Conservation (phyloP, 2,329 filamentous ascomycete species). For the Colletotrichum lini region DNA sequence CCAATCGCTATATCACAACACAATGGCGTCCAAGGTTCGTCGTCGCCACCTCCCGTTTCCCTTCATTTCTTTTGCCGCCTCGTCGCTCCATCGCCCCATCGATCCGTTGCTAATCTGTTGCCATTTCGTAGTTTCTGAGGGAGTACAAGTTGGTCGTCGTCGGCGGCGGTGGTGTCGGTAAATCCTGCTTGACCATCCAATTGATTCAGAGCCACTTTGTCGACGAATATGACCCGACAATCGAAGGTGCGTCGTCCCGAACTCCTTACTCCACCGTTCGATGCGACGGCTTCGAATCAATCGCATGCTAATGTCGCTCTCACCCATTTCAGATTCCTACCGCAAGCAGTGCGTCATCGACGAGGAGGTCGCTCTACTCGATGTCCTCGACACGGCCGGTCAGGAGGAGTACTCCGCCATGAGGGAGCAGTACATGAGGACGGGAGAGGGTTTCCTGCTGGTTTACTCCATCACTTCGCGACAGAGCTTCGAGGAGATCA, state of each 20-base stretch:
- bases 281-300: slow-evolving; percentile 25
- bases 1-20: slow-evolving; percentile 39
- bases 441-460: slow-evolving; percentile 96
- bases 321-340: slow-evolving; percentile 84
- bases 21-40: slow-evolving; percentile 59
- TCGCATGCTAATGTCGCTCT: slow-evolving; percentile 44
- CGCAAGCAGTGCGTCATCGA: slow-evolving; percentile 99
- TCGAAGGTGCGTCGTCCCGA: slow-evolving; percentile 80
- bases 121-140: slow-evolving; percentile 77
- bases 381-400: slow-evolving; percentile 97
- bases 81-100: slow-evolving; percentile 2
- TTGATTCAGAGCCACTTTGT: slow-evolving; percentile 97
- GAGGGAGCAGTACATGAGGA: slow-evolving; percentile 99
- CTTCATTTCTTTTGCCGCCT: background rate
- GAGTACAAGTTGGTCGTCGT: slow-evolving; percentile 98
- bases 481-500: slow-evolving; percentile 98
- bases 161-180: slow-evolving; percentile 97
- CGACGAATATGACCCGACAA: slow-evolving; percentile 99
- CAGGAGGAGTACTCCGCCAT: slow-evolving; percentile 99
- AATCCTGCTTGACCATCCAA: slow-evolving; percentile 99
- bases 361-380: slow-evolving; percentile 96
- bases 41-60: slow-evolving; percentile 9
- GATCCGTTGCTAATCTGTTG: slow-evolving; percentile 43
- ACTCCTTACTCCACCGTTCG: slow-evolving; percentile 12
- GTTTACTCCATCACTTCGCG: slow-evolving; percentile 98